phyloP scores from a whole-genome alignment of 257 asterid species.

The Ophiorrhiza pumila region DNA sequence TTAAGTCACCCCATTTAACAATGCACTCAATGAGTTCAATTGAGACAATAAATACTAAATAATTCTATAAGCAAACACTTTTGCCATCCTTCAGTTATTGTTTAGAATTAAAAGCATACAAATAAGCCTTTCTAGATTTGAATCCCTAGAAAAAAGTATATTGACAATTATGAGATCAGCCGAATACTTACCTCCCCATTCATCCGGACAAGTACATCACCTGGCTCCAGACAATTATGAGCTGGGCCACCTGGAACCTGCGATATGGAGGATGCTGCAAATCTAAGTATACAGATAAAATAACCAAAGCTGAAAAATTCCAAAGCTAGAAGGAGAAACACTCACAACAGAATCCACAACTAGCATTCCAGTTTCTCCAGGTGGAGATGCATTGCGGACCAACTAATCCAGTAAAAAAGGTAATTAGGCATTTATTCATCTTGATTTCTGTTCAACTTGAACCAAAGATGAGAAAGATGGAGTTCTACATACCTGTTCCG shows the following conservation, averaged over 20 bases:
- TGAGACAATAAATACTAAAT: not conserved
- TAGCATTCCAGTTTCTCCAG: conserved; percentile 97
- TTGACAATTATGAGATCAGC: conserved; percentile 2
- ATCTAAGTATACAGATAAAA: not conserved
- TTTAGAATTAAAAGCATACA: too few relatives aligned
- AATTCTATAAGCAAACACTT: not conserved
- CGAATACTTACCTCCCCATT: conserved; percentile 77
- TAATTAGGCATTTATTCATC: conserved; percentile 9
- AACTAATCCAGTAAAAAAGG: conserved; percentile 43
- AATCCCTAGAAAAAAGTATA: not conserved
- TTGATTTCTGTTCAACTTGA: not conserved
- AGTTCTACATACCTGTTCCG: conserved; percentile 68
- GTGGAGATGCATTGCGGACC: conserved; percentile 88
- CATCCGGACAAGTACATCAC: conserved; percentile 89
- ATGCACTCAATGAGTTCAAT: not conserved
- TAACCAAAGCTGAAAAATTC: not conserved
- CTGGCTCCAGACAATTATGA: conserved; percentile 89
- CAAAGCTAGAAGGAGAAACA: conserved; percentile 18
- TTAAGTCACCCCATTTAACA: not conserved
- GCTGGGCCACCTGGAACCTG: conserved; percentile 99
- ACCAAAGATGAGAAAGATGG: conserved; percentile 6
- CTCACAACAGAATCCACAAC: conserved; percentile 97
- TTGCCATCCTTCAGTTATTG: not conserved
- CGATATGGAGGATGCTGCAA: conserved; percentile 17
- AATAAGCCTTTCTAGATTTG: not conserved